Percentiles rank a stretch among this genome's conserved stretches.
phyloP scores from a whole-genome alignment of 768 basidiomycete genomes.

The Suillus clintonianus region DNA sequence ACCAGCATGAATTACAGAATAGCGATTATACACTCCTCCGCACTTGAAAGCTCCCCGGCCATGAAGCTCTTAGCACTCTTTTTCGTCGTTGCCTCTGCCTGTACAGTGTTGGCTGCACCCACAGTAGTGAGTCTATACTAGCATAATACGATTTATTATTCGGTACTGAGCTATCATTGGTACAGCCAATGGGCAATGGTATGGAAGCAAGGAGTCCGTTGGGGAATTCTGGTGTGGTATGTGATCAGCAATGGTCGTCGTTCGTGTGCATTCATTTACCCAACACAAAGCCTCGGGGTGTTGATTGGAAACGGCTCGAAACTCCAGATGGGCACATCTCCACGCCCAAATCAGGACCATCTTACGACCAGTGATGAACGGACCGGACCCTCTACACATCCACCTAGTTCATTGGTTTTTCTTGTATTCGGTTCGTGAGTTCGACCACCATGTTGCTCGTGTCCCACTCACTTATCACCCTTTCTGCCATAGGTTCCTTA shows the following conservation, averaged over 20 bases:
- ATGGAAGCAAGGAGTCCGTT: neutral
- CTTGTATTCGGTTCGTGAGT: neutral
- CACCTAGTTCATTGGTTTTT: neutral
- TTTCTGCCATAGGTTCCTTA: neutral
- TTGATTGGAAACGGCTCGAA: too few relatives aligned
- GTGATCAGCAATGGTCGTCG: neutral
- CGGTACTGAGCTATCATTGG: neutral
- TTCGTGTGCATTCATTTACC: neutral
- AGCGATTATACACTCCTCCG: neutral
- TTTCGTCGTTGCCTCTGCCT: conserved; percentile 1
- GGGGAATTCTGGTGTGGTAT: neutral
- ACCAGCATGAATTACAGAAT: neutral
- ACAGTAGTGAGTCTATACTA: neutral
- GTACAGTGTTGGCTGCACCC: neutral
- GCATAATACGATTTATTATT: neutral
- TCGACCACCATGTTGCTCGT: too few relatives aligned
- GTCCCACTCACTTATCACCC: neutral
- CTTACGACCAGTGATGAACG: neutral
- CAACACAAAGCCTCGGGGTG: too few relatives aligned
- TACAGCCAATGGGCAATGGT: neutral
- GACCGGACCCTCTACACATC: neutral
- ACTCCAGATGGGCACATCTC: too few relatives aligned
- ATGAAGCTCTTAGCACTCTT: conserved; percentile 9
- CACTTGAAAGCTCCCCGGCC: neutral
- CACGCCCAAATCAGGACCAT: too few relatives aligned